Percentiles rank a stretch among this genome's conserved stretches.
These are phyloP conservation scores for Colletotrichum scovillei DNA, from an alignment of 2,329 filamentous ascomycete species.

Conservation along the genomic window DNA sequence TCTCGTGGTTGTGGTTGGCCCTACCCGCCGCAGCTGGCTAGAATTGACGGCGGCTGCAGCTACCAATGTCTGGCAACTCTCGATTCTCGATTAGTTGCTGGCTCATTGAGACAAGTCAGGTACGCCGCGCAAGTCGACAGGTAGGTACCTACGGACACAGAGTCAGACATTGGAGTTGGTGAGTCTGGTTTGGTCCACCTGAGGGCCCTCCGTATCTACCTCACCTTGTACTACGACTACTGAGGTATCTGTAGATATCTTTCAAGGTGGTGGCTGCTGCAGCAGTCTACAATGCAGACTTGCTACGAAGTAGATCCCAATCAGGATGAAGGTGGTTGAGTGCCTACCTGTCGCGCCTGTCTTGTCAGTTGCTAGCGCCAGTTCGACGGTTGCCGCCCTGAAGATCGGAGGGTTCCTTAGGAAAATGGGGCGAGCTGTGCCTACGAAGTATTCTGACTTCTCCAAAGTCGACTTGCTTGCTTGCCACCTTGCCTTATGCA, in stretches of 20 bases:
- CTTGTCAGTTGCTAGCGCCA: conserved; percentile 1
- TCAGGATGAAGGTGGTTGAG: background rate
- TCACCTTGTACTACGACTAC: too few species aligned
- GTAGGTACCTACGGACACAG: too few species aligned
- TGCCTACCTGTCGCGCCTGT: too few species aligned
- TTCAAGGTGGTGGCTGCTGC: background rate
- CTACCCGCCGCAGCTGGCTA: conserved; percentile 4
- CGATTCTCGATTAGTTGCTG: background rate
- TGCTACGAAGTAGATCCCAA: background rate
- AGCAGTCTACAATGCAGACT: background rate
- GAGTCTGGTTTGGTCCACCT: too few species aligned
- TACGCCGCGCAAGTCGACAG: background rate
- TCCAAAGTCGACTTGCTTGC: background rate
- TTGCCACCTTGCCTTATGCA: background rate
- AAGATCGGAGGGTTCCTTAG: background rate
- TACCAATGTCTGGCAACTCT: background rate
- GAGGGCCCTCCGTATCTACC: too few species aligned
- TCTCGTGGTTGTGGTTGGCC: conserved; percentile 32
- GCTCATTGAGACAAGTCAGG: background rate
- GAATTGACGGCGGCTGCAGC: background rate
- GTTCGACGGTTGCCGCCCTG: background rate
- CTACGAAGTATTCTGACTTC: background rate
- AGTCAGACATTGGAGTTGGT: too few species aligned
- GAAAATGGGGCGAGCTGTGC: background rate
- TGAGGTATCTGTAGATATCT: too few species aligned